Percentiles rank a stretch among this genome's conserved stretches.
Conservation (phyloP, 2,329 filamentous ascomycete species). For the Aschersonia sp. region DNA sequence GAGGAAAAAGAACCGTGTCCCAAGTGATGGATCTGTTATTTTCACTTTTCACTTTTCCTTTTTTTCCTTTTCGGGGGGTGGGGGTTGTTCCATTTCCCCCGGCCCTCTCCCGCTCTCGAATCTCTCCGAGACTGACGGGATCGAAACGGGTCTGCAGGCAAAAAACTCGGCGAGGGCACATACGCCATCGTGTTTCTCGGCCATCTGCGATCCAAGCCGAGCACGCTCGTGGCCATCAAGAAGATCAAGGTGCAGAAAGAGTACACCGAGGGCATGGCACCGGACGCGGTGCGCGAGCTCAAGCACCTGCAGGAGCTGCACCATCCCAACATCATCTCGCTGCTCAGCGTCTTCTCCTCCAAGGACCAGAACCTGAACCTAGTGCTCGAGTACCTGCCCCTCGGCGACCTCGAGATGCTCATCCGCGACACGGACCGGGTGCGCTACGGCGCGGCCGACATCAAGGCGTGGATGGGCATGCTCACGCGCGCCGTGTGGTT, state of each 20-base stretch:
- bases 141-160: slow-evolving; percentile 34
- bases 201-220: slow-evolving; percentile 58
- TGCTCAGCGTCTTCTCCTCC: slow-evolving; percentile 85
- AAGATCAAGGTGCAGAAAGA: slow-evolving; percentile 81
- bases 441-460: slow-evolving; percentile 73
- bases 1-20: too few species aligned
- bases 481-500: slow-evolving; percentile 86
- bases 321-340: slow-evolving; percentile 88
- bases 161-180: slow-evolving; percentile 88
- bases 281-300: slow-evolving; percentile 90
- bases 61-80: too few species aligned
- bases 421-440: slow-evolving; percentile 71
- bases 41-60: too few species aligned
- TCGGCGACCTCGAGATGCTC: slow-evolving; percentile 89
- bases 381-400: slow-evolving; percentile 82
- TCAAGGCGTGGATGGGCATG: slow-evolving; percentile 99
- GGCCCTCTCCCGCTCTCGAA: background rate
- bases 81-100: background rate
- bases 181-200: slow-evolving; percentile 93
- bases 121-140: background rate
- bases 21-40: too few species aligned
- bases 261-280: slow-evolving; percentile 80
- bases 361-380: slow-evolving; percentile 95
- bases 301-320: slow-evolving; percentile 88
- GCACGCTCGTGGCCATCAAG: slow-evolving; percentile 74